Conservation (phyloP, 768 basidiomycete species). For the Pulveroboletus sp. region DNA sequence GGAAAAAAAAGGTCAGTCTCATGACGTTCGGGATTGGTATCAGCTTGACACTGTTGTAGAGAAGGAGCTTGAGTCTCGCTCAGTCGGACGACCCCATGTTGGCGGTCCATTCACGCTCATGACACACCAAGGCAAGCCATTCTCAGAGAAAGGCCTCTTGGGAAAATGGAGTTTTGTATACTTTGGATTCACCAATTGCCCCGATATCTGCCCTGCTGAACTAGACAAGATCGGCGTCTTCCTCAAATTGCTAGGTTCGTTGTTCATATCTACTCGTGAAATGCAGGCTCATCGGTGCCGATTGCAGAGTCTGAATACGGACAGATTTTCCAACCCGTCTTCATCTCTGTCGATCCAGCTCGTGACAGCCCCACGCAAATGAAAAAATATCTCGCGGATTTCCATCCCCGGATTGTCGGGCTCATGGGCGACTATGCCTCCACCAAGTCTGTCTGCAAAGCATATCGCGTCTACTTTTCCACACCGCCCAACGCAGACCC, state of each 20-base stretch:
- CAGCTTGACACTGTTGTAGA: slow-evolving; percentile 40
- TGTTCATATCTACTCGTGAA: not conserved
- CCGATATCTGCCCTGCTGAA: slow-evolving; percentile 98
- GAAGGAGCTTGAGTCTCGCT: slow-evolving; percentile 67
- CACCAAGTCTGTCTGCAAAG: slow-evolving; percentile 87
- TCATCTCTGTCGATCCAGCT: slow-evolving; percentile 96
- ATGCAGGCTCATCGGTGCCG: slow-evolving; percentile 8
- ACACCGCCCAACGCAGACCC: slow-evolving; percentile 87
- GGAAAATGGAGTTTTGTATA: slow-evolving; percentile 93
- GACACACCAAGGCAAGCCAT: slow-evolving; percentile 62
- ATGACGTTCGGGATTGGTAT: not conserved
- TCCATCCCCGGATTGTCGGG: slow-evolving; percentile 88
- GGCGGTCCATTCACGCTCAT: slow-evolving; percentile 87
- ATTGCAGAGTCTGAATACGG: slow-evolving; percentile 65
- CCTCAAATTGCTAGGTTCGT: slow-evolving; percentile 68
- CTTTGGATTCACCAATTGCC: slow-evolving; percentile 99
- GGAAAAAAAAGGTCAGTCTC: slow-evolving; percentile 67
- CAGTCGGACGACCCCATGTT: slow-evolving; percentile 81
- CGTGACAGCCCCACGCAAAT: slow-evolving; percentile 71
- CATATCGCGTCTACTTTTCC: slow-evolving; percentile 98
- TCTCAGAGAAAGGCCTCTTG: slow-evolving; percentile 79
- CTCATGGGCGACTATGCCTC: slow-evolving; percentile 83
- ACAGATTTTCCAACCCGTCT: slow-evolving; percentile 79
- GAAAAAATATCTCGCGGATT: slow-evolving; percentile 70
- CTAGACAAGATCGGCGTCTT: slow-evolving; percentile 90